These are phyloP conservation scores for Sugiyamaella xylanicola DNA, from an alignment of 1,139 yeast genomes.

Conservation along the genomic window DNA sequence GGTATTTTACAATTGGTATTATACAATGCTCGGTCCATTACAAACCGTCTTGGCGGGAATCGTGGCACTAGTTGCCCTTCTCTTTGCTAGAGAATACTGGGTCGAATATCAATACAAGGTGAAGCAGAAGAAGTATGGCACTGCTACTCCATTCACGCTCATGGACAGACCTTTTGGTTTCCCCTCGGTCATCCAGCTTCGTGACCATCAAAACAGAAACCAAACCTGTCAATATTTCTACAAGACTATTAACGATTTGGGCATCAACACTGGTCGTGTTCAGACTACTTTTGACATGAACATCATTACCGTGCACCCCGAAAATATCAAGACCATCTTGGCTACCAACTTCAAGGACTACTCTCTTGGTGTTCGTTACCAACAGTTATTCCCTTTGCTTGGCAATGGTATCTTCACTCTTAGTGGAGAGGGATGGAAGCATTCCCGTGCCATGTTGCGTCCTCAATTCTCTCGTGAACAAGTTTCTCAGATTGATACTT, in stretches of 20 bases:
- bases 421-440: conserved; percentile 60
- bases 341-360: conserved; percentile 52
- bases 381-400: conserved; percentile 48
- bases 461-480: conserved; percentile 62
- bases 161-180: conserved; percentile 30
- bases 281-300: conserved; percentile 17
- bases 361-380: conserved; percentile 53
- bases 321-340: conserved; percentile 42
- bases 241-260: conserved; percentile 13
- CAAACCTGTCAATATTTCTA: conserved; percentile 25
- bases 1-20: not conserved
- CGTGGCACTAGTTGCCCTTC: conserved; percentile 7
- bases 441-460: conserved; percentile 57
- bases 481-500: conserved; percentile 51
- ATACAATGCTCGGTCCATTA: not conserved
- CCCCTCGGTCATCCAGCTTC: conserved; percentile 19
- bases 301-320: conserved; percentile 52
- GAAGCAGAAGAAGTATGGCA: conserved; percentile 20
- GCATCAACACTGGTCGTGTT: conserved; percentile 10
- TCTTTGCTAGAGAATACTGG: conserved; percentile 11
- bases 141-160: conserved; percentile 15
- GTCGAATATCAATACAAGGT: conserved; percentile 18
- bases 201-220: conserved; percentile 21
- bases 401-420: conserved; percentile 62
- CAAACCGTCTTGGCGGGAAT: not conserved